These are phyloP conservation scores for Coemansia sp. DNA, from an alignment of 192 early-diverging fungal species.

Conservation along the genomic window DNA sequence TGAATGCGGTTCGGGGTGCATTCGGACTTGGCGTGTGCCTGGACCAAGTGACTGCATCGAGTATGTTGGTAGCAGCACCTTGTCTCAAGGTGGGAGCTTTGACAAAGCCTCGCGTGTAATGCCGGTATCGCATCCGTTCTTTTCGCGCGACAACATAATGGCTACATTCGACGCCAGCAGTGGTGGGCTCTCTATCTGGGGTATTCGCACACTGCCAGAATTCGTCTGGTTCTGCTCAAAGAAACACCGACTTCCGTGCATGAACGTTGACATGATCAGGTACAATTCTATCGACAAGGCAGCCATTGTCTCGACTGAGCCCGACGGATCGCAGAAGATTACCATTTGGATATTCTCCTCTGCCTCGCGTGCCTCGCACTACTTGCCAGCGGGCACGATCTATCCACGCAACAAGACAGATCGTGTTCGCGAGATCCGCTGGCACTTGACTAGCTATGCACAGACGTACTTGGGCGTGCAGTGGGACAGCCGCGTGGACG, in stretches of 20 bases:
- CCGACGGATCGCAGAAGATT: slow-evolving; percentile 33
- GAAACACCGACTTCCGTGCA: slow-evolving; percentile 45
- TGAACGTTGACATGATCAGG: slow-evolving; percentile 51
- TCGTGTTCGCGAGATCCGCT: slow-evolving; percentile 49
- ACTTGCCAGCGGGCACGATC: slow-evolving; percentile 53
- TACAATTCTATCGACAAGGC: slow-evolving; percentile 59
- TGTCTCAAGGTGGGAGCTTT: slow-evolving; percentile 19
- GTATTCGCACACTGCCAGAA: slow-evolving; percentile 28
- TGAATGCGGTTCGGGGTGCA: slow-evolving; percentile 10
- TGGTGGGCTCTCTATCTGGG: slow-evolving; percentile 51
- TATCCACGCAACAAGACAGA: slow-evolving; percentile 33
- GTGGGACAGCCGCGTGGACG: slow-evolving; percentile 47
- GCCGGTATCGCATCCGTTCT: slow-evolving; percentile 49
- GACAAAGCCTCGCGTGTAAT: slow-evolving; percentile 51
- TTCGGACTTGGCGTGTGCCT: slow-evolving; percentile 43
- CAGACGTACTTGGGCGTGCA: slow-evolving; percentile 53
- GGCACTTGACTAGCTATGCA: slow-evolving; percentile 54
- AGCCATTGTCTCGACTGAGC: slow-evolving; percentile 45
- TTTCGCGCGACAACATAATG: slow-evolving; percentile 52
- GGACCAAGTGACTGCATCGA: slow-evolving; percentile 7
- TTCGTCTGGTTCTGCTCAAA: slow-evolving; percentile 52
- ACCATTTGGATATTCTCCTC: slow-evolving; percentile 55
- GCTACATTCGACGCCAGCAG: slow-evolving; percentile 44
- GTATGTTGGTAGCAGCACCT: slow-evolving; percentile 16
- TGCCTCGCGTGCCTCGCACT: slow-evolving; percentile 52